These are phyloP conservation scores for Alternaria consortialis DNA, from an alignment of 2,329 filamentous ascomycete genomes.

Conservation along the genomic window DNA sequence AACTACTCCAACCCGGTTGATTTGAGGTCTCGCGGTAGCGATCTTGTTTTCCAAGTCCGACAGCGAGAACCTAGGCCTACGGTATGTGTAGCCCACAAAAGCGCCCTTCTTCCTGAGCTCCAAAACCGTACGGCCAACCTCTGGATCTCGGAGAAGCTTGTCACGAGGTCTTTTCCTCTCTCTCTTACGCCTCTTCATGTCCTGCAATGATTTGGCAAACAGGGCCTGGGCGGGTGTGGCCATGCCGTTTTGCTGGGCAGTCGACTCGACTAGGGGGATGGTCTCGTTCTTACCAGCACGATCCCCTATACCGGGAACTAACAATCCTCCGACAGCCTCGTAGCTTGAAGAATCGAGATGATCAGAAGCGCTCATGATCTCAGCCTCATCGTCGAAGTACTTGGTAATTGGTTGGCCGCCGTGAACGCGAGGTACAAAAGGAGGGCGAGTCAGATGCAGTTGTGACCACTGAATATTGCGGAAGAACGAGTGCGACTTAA, in stretches of 20 bases:
- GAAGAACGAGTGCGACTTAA: constrained; percentile 91
- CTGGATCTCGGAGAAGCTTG: constrained; percentile 78
- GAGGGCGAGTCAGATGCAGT: constrained; percentile 74
- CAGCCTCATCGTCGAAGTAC: constrained; percentile 87
- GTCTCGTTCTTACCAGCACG: constrained; percentile 2
- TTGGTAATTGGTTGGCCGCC: constrained; percentile 67
- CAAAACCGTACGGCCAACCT: constrained; percentile 72
- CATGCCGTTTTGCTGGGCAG: background rate
- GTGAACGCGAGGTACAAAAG: constrained; percentile 78
- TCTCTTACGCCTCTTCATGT: constrained; percentile 62
- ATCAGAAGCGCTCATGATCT: constrained; percentile 60
- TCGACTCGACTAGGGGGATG: background rate
- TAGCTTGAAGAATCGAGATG: constrained; percentile 50
- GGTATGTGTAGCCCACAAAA: constrained; percentile 91
- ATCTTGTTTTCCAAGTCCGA: constrained; percentile 39
- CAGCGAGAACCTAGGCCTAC: constrained; percentile 57
- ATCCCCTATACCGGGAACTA: background rate
- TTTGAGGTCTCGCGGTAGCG: constrained; percentile 2
- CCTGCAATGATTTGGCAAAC: constrained; percentile 15
- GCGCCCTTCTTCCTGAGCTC: constrained; percentile 82
- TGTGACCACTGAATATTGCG: constrained; percentile 78
- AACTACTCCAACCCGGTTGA: constrained; percentile 7
- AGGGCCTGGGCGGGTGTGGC: background rate
- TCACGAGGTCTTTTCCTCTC: constrained; percentile 86
- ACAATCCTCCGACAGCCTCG: constrained; percentile 18